Percentiles rank a stretch among this genome's conserved stretches.
Evolutionary conservation across 352 stramenopile genomes (phyloP).

Genomic region (Globisporangium splendens): DNA sequence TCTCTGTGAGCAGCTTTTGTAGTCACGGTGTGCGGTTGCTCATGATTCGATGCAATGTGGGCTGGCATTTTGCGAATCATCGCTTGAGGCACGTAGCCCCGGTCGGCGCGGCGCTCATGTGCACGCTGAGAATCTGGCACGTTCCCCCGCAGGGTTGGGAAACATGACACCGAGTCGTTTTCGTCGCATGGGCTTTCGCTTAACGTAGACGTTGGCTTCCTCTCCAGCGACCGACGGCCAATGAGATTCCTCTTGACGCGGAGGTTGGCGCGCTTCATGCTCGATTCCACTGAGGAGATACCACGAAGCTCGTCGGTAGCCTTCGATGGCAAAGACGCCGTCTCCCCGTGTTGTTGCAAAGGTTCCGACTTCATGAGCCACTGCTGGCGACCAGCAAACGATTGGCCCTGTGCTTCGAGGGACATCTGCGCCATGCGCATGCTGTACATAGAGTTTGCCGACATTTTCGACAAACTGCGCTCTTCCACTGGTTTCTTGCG

Average conservation of each 20-base stretch:
- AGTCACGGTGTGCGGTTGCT: not conserved
- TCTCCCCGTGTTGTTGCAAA: not conserved
- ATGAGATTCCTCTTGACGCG: conserved; percentile 5
- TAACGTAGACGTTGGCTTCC: not conserved
- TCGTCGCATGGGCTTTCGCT: not conserved
- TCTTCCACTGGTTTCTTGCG: conserved; percentile 30
- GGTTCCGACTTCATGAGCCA: conserved; percentile 13
- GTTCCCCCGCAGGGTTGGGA: conserved; percentile 16
- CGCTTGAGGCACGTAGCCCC: not conserved
- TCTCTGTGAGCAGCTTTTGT: not conserved
- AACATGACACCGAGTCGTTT: conserved; percentile 10
- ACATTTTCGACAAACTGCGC: conserved; percentile 39
- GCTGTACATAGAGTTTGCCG: conserved; percentile 35
- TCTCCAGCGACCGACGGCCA: not conserved
- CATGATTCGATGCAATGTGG: not conserved
- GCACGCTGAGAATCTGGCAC: not conserved
- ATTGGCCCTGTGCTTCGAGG: conserved; percentile 24
- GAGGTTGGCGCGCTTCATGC: not conserved
- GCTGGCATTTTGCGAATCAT: not conserved
- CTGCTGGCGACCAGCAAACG: conserved; percentile 10
- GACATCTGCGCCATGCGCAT: conserved; percentile 41
- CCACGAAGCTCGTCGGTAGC: not conserved
- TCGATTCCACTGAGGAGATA: not conserved
- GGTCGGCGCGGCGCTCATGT: not conserved
- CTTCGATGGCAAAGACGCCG: not conserved